These are phyloP conservation scores for Annulohypoxylon maeteangense DNA, from an alignment of 495 filamentous ascomycete genomes.

Conservation along the genomic window DNA sequence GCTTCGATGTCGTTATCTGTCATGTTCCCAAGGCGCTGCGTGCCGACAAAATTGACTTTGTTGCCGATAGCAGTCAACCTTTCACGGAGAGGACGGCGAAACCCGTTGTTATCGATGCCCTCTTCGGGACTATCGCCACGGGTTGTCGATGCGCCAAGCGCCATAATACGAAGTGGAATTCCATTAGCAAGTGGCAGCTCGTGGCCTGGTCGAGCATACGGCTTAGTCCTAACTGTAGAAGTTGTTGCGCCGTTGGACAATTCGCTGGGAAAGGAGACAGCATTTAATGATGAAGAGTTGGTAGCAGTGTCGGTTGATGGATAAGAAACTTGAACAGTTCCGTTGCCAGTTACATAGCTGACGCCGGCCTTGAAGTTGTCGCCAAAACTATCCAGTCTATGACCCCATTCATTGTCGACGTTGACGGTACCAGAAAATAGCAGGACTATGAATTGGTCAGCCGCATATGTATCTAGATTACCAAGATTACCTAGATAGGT, in stretches of 20 bases:
- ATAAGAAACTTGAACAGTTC: constrained; percentile 40
- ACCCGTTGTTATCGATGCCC: constrained; percentile 49
- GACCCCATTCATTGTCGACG: constrained; percentile 48
- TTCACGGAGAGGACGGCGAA: constrained; percentile 47
- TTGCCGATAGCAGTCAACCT: constrained; percentile 44
- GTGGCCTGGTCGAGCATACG: constrained; percentile 44
- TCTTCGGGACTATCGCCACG: constrained; percentile 48
- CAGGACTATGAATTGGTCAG: constrained; percentile 35
- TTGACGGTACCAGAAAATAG: constrained; percentile 45
- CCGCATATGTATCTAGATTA: constrained; percentile 21
- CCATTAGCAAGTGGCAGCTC: constrained; percentile 49
- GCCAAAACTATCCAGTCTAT: constrained; percentile 43
- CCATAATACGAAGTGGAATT: constrained; percentile 50
- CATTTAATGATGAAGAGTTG: constrained; percentile 22
- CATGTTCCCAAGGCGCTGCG: constrained; percentile 50
- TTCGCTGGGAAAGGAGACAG: constrained; percentile 23
- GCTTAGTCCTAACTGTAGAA: constrained; percentile 42
- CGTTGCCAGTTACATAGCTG: constrained; percentile 48
- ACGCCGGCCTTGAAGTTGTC: constrained; percentile 47
- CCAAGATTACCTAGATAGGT: too few relatives aligned
- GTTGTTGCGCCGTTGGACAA: constrained; percentile 27
- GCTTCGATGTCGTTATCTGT: constrained; percentile 52
- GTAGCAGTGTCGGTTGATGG: constrained; percentile 31
- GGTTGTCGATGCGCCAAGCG: constrained; percentile 50
- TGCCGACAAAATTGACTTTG: constrained; percentile 50